A percentile compares a stretch with the other conserved stretches of the same genome.
phyloP scores from a whole-genome alignment of 441 rosid species.

The Sinapis alba region DNA sequence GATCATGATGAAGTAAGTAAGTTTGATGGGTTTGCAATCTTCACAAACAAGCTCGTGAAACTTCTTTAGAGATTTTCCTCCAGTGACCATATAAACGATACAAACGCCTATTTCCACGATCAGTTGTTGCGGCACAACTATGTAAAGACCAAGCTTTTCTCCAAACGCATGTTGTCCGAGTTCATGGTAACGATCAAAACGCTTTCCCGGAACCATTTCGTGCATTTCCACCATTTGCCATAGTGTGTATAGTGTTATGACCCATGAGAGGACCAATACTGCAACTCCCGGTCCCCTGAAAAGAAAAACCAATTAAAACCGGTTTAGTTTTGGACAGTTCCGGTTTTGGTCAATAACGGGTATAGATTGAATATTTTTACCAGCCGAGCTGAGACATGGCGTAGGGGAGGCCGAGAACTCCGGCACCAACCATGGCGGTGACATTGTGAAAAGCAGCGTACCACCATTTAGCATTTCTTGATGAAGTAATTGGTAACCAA shows the following conservation, averaged over 20 bases:
- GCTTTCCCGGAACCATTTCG: slow-evolving; percentile 72
- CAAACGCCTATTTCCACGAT: slow-evolving; percentile 65
- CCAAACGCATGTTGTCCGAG: slow-evolving; percentile 84
- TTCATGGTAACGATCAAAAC: slow-evolving; percentile 84
- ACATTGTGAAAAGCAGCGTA: slow-evolving; percentile 65
- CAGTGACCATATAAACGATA: slow-evolving; percentile 83
- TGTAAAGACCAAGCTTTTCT: slow-evolving; percentile 74
- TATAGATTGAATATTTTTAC: slow-evolving; percentile 23
- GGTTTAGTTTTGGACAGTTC: neutral
- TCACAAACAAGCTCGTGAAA: slow-evolving; percentile 67
- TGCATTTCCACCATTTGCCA: too few relatives aligned
- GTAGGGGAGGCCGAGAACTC: slow-evolving; percentile 57
- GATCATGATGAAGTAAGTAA: slow-evolving; percentile 69
- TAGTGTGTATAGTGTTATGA: too few relatives aligned
- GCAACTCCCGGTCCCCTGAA: slow-evolving; percentile 83
- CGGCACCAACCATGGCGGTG: too few relatives aligned
- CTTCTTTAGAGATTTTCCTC: slow-evolving; percentile 81
- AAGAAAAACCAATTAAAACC: neutral
- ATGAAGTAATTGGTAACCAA: slow-evolving; percentile 65
- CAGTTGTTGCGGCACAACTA: slow-evolving; percentile 78
- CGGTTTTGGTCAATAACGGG: neutral
- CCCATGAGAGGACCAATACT: slow-evolving; percentile 59
- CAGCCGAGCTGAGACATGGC: slow-evolving; percentile 61
- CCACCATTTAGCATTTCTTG: slow-evolving; percentile 63
- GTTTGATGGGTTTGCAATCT: slow-evolving; percentile 52